Base-by-base conservation (phyloP, 139 green algal genomes). In the Coelastrella sp. region DNA sequence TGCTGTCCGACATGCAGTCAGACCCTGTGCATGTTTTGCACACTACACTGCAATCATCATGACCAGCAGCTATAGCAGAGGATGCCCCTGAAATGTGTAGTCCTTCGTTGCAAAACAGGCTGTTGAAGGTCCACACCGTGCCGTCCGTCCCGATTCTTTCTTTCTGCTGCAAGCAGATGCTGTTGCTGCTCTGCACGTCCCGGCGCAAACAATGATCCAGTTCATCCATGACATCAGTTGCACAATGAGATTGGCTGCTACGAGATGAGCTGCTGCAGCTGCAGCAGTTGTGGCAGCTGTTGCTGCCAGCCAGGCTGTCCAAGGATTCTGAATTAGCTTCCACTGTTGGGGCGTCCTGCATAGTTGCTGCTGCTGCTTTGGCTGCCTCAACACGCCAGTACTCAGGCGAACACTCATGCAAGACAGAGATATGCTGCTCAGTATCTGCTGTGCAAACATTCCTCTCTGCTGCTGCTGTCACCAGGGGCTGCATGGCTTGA, bases 341-440 rank as follows among this genome's bases (percentile, higher is more conserved):
- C n/a, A n/a, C n/a, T n/a, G n/a, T n/a, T n/a, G n/a, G n/a, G n/a
- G n/a, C n/a, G n/a, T n/a, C n/a, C n/a, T n/a, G n/a, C n/a, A n/a
- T n/a, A n/a, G n/a, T n/a, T n/a, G n/a, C n/a, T n/a, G n/a, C n/a
- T n/a, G 75, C 75, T 59, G 45, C 40, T 38, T 82, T 82, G 3
- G 75, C 51, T 53, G 75, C 75, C 35, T 82, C 75, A 0, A 82
- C 75, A 11, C 35, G 51, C 75, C 75, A 82, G 21, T 59, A 53
- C 35, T 82, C 75, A 8, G 51, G 75, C 23, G 53, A 27, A 35
- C 75, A 82, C 34, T 82, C 75, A 9, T 35, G 41, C 35, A 82
- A 37, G 27, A 81, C 75, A 19, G 25, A 34, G 0, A 71, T 4
- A 2, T 17, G n/a, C 32, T 59, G 75, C 35, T 41, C 23, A 1